Evolutionary conservation across 73 alveolate species (phyloP), one percentile per base, ranked within the genome.

Genomic region (Urostyla sp.): DNA sequence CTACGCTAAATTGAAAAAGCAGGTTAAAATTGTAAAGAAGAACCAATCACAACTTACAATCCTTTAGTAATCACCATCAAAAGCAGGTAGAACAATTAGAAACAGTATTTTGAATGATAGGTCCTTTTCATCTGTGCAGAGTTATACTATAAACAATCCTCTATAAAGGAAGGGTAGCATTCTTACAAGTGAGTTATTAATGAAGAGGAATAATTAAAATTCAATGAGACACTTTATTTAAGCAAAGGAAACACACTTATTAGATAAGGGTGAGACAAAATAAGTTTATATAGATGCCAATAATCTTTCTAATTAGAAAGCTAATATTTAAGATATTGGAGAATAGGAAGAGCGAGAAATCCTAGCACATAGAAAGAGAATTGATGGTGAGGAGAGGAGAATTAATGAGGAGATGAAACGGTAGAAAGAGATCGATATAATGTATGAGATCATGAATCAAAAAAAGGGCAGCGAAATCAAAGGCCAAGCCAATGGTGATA

Each of bases 391-490:
- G 27, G 79, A 63, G 27, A 63, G 44, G 26, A 36, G 79, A n/a
- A 37, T 63, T 26, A 16, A 43, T 46, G 79, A 63, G 36, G 79
- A 63, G 44, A 63, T 63, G 60, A 63, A 63, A 37, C n/a, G 79
- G 26, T 63, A 63, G 26, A 16, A 63, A 23, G 79, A 63, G 36
- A 63, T 63, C 3, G 79, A 63, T 37, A 63, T 63, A 60, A 63
- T 63, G 79, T 63, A 63, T 40, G 79, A 63, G 43, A 63, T 63
- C 10, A 37, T 63, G 60, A 63, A 63, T 38, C 61, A 57, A 6
- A 35, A 31, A 60, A 38, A 63, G 26, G 44, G 44, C 30, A 45
- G 44, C 15, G 24, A n/a, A 38, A 36, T 27, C 50, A 45, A 6
- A 38, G 45, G 45, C 5, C 50, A 32, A 4, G 45, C 26, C 23